Conservation (phyloP, 2,329 filamentous ascomycete genomes). For the Cordyceps tenuipes region DNA sequence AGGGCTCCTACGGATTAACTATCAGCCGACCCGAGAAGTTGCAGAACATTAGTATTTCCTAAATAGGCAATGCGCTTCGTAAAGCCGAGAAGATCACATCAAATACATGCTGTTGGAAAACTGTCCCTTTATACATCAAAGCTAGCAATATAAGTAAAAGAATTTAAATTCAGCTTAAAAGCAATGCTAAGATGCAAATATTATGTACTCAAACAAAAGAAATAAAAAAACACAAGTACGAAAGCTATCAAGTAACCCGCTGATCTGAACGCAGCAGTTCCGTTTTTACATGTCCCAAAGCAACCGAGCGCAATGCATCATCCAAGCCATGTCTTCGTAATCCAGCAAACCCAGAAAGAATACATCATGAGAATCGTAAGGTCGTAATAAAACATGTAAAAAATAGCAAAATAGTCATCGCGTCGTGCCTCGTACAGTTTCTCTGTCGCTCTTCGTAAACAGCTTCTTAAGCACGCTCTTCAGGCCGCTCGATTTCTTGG, state of each 20-base stretch:
- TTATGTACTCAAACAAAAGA: not conserved
- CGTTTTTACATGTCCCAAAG: conserved; percentile 1
- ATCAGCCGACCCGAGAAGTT: not conserved
- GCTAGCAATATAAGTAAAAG: not conserved
- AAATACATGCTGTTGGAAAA: not conserved
- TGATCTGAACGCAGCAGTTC: not conserved
- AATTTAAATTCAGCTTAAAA: not conserved
- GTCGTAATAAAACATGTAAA: not conserved
- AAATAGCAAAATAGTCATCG: not conserved
- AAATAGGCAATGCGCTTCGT: not conserved
- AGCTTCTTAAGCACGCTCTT: conserved; percentile 25
- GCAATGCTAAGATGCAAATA: not conserved
- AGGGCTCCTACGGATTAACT: conserved; percentile 25
- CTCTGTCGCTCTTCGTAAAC: conserved; percentile 18
- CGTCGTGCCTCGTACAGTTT: conserved; percentile 9
- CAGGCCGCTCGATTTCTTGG: conserved; percentile 24
- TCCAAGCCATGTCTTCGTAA: not conserved
- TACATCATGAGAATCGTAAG: conserved; percentile 13
- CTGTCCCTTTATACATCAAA: not conserved
- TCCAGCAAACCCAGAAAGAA: conserved; percentile 11
- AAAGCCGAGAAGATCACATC: not conserved
- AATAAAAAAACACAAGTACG: not conserved
- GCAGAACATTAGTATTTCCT: not conserved
- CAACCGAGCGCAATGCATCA: conserved; percentile 1
- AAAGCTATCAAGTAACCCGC: conserved; percentile 13